Percentiles rank a stretch among this genome's conserved stretches.
These are phyloP conservation scores for Leptographium galeiforme DNA, from an alignment of 2,329 filamentous ascomycete species.

Conservation along the genomic window DNA sequence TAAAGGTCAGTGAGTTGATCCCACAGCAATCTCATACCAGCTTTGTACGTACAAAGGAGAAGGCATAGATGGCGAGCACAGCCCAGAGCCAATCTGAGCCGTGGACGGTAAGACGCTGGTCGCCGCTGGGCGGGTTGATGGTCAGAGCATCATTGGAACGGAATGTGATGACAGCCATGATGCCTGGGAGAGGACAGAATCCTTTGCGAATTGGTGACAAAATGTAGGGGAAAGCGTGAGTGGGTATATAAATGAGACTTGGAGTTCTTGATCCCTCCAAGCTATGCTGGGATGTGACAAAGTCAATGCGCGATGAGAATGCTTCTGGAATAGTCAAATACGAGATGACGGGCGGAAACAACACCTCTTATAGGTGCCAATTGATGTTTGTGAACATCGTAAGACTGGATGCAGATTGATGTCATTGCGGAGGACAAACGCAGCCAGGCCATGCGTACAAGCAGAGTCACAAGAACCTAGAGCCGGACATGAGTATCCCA, in stretches of 20 bases:
- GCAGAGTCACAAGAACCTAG: neutral
- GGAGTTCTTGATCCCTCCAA: no score
- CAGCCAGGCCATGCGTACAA: neutral
- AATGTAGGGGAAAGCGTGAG: neutral
- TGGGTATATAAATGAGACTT: neutral
- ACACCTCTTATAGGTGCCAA: neutral
- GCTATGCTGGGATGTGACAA: neutral
- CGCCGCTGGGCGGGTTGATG: constrained; percentile 30
- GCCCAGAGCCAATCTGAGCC: constrained; percentile 44
- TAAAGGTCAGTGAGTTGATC: constrained; percentile 5
- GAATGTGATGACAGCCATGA: constrained; percentile 19
- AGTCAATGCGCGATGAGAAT: neutral
- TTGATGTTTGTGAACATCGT: neutral
- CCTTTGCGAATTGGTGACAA: neutral
- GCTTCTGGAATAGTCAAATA: neutral
- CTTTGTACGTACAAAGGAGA: constrained; percentile 27
- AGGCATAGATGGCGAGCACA: constrained; percentile 31
- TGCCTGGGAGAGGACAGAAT: neutral
- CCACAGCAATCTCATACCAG: neutral
- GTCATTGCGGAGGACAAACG: neutral
- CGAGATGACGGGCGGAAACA: neutral
- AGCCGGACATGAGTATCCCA: neutral
- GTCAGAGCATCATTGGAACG: constrained; percentile 31
- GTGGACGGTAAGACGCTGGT: constrained; percentile 25
- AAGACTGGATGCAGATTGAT: neutral